Evolutionary conservation across 2,329 filamentous ascomycete species (phyloP).

Genomic region (Aspergillus floridensis): DNA sequence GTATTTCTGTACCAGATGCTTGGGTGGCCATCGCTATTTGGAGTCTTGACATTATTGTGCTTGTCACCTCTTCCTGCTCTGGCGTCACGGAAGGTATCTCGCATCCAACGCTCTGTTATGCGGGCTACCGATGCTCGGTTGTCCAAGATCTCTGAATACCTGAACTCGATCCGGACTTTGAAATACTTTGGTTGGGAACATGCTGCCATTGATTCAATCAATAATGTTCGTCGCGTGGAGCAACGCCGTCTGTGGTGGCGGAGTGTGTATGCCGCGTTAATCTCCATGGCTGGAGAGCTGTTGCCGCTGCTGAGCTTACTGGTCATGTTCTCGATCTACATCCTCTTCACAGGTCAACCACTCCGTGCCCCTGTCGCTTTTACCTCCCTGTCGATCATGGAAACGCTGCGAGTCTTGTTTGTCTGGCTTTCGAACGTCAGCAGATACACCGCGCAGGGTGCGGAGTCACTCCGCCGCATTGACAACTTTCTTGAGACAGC

Average conservation of each 20-base stretch:
- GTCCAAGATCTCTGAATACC: slow-evolving; percentile 58
- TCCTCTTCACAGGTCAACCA: slow-evolving; percentile 47
- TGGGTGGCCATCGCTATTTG: slow-evolving; percentile 56
- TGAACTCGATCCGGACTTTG: slow-evolving; percentile 57
- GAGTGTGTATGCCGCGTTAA: slow-evolving; percentile 41
- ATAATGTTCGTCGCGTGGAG: slow-evolving; percentile 51
- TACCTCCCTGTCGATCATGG: slow-evolving; percentile 55
- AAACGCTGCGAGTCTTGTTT: slow-evolving; percentile 54
- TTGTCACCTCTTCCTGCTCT: slow-evolving; percentile 52
- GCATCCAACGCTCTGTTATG: slow-evolving; percentile 53
- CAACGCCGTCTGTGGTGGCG: slow-evolving; percentile 56
- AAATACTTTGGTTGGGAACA: slow-evolving; percentile 63
- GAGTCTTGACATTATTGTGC: slow-evolving; percentile 49
- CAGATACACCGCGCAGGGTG: slow-evolving; percentile 43
- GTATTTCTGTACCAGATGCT: slow-evolving; percentile 56
- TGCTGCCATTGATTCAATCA: slow-evolving; percentile 52
- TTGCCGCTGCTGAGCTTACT: slow-evolving; percentile 55
- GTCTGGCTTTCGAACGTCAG: slow-evolving; percentile 50
- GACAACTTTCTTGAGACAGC: slow-evolving; percentile 56
- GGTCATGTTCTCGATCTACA: slow-evolving; percentile 55
- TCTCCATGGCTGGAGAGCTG: slow-evolving; percentile 53
- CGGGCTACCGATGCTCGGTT: slow-evolving; percentile 57
- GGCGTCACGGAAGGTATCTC: slow-evolving; percentile 52
- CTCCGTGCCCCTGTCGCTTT: slow-evolving; percentile 59
- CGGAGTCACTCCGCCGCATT: slow-evolving; percentile 52